Percentiles rank a stretch among this genome's conserved stretches.
phyloP scores from a whole-genome alignment of 345 rosid genomes.

The Cochlearia excelsa region DNA sequence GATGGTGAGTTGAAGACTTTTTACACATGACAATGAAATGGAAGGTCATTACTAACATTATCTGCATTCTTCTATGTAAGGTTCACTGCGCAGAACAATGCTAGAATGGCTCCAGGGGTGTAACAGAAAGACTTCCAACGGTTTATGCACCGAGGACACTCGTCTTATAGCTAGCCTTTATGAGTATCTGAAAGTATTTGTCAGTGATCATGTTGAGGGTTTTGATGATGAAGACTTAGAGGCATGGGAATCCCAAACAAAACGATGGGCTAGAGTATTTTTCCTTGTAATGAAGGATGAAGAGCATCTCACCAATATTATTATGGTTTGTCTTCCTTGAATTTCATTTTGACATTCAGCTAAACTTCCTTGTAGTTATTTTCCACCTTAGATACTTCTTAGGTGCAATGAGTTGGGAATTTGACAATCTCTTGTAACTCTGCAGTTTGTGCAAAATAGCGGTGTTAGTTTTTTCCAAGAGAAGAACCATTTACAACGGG shows the following conservation, averaged over 20 bases:
- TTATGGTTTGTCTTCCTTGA: slow-evolving; percentile 49
- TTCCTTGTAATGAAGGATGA: slow-evolving; percentile 55
- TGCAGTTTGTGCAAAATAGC: slow-evolving; percentile 60
- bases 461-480: slow-evolving; percentile 47
- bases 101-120: slow-evolving; percentile 67
- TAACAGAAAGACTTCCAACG: slow-evolving; percentile 28
- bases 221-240: slow-evolving; percentile 84
- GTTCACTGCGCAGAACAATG: slow-evolving; percentile 47
- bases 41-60: slow-evolving; percentile 8
- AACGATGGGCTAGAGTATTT: slow-evolving; percentile 75
- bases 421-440: slow-evolving; percentile 22
- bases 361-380: not conserved
- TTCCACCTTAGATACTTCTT: not conserved
- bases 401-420: slow-evolving; percentile 4
- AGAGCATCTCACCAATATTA: slow-evolving; percentile 45
- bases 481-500: slow-evolving; percentile 41
- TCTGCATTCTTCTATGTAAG: slow-evolving; percentile 32
- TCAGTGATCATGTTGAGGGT: slow-evolving; percentile 40
- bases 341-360: slow-evolving; percentile 21
- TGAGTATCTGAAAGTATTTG: slow-evolving; percentile 55
- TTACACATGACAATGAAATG: not conserved
- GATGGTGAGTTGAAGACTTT: slow-evolving; percentile 54
- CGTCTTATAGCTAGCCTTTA: slow-evolving; percentile 51
- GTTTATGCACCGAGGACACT: slow-evolving; percentile 29
- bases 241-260: slow-evolving; percentile 81